Percentiles rank a stretch among this genome's conserved stretches.
phyloP scores from a whole-genome alignment of 495 filamentous ascomycete genomes.

The Penicillium atrosanguineum region DNA sequence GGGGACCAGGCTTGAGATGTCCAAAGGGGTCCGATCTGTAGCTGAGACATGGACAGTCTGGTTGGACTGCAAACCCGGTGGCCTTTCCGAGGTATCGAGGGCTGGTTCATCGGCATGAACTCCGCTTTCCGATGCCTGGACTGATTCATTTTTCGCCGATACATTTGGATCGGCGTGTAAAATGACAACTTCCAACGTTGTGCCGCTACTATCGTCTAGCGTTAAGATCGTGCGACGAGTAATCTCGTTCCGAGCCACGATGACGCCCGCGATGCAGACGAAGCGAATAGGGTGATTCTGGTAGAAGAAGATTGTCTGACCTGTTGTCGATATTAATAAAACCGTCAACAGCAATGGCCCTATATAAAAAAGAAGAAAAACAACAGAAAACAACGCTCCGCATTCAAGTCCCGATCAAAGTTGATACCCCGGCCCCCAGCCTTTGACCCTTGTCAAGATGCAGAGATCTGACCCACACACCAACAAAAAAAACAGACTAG shows the following conservation, averaged over 20 bases:
- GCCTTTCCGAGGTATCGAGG: not conserved
- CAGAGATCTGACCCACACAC: not conserved
- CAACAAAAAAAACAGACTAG: not conserved
- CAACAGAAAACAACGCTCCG: no score
- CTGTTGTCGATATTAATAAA: constrained; percentile 30
- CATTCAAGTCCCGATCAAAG: not conserved
- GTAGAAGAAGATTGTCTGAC: constrained; percentile 73
- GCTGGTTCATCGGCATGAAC: not conserved
- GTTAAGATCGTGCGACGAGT: constrained; percentile 59
- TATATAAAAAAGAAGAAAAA: not conserved
- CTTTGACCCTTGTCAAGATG: not conserved
- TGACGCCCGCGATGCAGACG: constrained; percentile 69
- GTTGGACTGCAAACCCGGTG: not conserved
- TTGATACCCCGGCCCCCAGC: not conserved
- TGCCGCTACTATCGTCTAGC: constrained; percentile 84
- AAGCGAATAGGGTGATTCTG: constrained; percentile 88
- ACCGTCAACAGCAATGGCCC: not conserved
- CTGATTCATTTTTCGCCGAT: constrained; percentile 6
- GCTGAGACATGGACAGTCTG: constrained; percentile 23
- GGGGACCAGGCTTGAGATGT: constrained; percentile 55
- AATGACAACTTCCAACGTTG: constrained; percentile 61
- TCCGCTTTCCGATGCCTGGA: not conserved
- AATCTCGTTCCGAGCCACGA: constrained; percentile 73
- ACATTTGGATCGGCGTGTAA: constrained; percentile 15
- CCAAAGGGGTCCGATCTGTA: constrained; percentile 30